Evolutionary conservation across 2,329 filamentous ascomycete genomes (phyloP), one percentile per base, ranked within the genome.

Genomic region (Neopestalotiopsis sp.): DNA sequence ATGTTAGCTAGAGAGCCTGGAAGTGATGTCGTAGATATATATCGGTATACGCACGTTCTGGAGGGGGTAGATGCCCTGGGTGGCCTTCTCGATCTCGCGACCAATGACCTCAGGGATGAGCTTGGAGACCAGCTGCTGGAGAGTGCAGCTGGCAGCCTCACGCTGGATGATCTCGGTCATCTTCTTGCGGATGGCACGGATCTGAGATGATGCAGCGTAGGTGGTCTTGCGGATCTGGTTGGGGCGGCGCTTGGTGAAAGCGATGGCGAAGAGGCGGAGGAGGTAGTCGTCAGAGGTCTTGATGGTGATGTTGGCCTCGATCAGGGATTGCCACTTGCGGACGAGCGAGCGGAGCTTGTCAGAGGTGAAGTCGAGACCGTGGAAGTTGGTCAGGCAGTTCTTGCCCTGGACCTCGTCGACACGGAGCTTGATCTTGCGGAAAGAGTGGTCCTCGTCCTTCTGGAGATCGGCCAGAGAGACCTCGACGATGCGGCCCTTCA

Each of bases 151-250:
- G 78, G 93, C 90, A 73, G 96, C 96, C 89, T 99, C 96, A 79
- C 95, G 93, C 86, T 93, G 90, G 86, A 99, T 98, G 86, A 99
- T 98, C 87, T 99, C 96, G 75, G 90, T 93, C 96, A 99, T 99
- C 94, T 99, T 98, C 90, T 95, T 96, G 86, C 96, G 93, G 85
- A 99, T 99, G 78, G 93, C 92, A 77, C 95, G 93, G 85, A 98
- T 98, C 88, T 99, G 96, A 75, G 96, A 98, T 75, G 94, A 94
- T 75, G 92, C 92, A 78, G 96, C 96, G 83, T 99, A 99, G 83
- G 96, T 99, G 80, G 96, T 99, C 93, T 98, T 99, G 93, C 97
- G 97, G 90, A 99, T 95, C 90, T 99, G 96, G 90, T 98, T 99
- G 79, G 94, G 94, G 82, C 96, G 92, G 86, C 94, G 91, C 93